Evolutionary conservation across 352 stramenopile species (phyloP).

Genomic region (Globisporangium cylindrosporum): DNA sequence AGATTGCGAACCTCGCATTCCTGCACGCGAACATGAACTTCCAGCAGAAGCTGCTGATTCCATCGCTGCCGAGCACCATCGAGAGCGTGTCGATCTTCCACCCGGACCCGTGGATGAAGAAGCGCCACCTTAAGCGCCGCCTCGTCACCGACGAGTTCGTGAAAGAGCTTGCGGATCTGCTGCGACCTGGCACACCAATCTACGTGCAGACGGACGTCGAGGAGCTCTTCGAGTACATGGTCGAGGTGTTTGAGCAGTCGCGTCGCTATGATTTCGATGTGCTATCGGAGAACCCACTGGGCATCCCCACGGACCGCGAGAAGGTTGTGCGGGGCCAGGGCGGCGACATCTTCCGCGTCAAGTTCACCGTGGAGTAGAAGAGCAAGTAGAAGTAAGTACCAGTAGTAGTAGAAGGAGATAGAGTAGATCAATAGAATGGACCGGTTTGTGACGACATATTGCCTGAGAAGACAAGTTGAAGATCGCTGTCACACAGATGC

Average conservation of each 20-base stretch:
- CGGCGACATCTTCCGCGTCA: conserved; percentile 69
- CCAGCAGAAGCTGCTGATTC: conserved; percentile 58
- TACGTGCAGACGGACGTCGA: conserved; percentile 82
- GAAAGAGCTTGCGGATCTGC: conserved; percentile 46
- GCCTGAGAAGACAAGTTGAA: background rate
- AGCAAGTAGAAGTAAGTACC: background rate
- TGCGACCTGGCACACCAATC: conserved; percentile 55
- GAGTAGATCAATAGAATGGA: background rate
- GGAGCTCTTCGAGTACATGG: conserved; percentile 84
- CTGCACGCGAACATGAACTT: conserved; percentile 87
- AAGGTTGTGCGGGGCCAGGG: conserved; percentile 58
- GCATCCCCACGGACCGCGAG: conserved; percentile 72
- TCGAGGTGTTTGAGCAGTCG: conserved; percentile 69
- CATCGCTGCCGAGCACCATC: conserved; percentile 49
- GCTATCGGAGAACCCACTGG: conserved; percentile 54
- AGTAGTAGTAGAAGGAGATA: background rate
- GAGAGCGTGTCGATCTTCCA: conserved; percentile 87
- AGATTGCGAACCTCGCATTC: conserved; percentile 66
- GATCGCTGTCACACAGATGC: background rate
- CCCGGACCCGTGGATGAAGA: conserved; percentile 89
- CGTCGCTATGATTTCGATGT: conserved; percentile 37
- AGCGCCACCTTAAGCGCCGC: conserved; percentile 78
- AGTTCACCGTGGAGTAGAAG: conserved; percentile 34
- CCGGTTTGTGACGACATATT: background rate
- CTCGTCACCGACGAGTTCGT: conserved; percentile 75